Evolutionary conservation across 2,329 filamentous ascomycete species (phyloP), one percentile per base, ranked within the genome.

Genomic region (Nannizzia gypsea): DNA sequence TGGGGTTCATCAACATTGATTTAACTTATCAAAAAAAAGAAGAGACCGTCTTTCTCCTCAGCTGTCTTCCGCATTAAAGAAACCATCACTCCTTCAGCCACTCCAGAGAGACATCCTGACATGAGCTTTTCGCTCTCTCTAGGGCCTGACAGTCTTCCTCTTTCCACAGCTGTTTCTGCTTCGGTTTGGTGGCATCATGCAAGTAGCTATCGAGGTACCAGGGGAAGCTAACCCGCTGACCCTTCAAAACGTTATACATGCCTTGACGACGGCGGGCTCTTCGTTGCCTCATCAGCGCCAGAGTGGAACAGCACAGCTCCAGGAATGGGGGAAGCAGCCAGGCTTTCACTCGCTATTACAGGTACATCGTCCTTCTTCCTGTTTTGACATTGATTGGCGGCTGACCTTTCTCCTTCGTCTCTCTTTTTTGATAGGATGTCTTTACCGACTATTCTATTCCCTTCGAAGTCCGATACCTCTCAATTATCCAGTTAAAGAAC

Each of bases 401-500:
- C 63, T 40, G 31, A 36, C 40, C 3, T 9, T 6, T 34, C 31
- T n/a, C 34, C 31, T 17, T 38, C 2, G 42, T 62, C n/a, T n/a
- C n/a, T n/a, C n/a, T n/a, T n/a, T n/a, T 13, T n/a, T 11, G 20
- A 28, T 68, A 95, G 86, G 81, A 86, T 66, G 82, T 90, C 38
- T 96, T 91, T 71, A 81, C 96, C 64, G 88, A 96, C 75, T 84
- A 84, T 63, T 83, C 84, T 1, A 77, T 95, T 1, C 88, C 89
- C 1, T 75, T 83, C 61, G 86, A 95, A 67, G 82, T 92, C 58
- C 88, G 93, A 63, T 90, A 95, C 68, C 84, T 96, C 9, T 88
- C 92, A 59, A 84, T 97, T 61, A 96, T 97, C 66, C 89, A 96
- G 70, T 80, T 99, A 59, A 97, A 97, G 72, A 96, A 97, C 72